Evolutionary conservation across 2,329 filamentous ascomycete genomes (phyloP).

Genomic region (Fusarium siculi): DNA sequence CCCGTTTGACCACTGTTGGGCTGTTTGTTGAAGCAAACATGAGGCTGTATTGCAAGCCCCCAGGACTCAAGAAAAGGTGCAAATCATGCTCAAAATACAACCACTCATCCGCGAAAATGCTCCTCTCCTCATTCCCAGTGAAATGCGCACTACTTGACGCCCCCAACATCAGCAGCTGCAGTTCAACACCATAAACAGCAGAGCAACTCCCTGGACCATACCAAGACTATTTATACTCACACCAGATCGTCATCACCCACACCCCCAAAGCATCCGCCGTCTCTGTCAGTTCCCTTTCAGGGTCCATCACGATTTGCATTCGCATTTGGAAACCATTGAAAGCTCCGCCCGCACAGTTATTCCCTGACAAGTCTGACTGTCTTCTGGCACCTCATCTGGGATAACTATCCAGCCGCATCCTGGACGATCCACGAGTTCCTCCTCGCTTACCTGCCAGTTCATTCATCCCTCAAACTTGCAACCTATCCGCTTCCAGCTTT

Average conservation of each 20-base stretch:
- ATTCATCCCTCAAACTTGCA: neutral
- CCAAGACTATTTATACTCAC: constrained; percentile 27
- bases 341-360: constrained; percentile 2
- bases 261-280: constrained; percentile 3
- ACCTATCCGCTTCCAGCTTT: constrained; percentile 9
- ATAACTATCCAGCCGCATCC: constrained; percentile 33
- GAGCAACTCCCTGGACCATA: neutral
- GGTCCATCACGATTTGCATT: constrained; percentile 32
- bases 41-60: neutral
- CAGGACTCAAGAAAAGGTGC: neutral
- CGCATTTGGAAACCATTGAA: constrained; percentile 14
- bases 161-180: neutral
- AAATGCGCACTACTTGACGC: neutral
- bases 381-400: neutral
- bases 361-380: constrained; percentile 1
- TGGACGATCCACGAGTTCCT: neutral
- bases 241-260: constrained; percentile 1
- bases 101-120: neutral
- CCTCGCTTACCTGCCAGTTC: constrained; percentile 21
- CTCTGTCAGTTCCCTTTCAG: constrained; percentile 20
- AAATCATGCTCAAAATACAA: neutral
- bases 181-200: neutral
- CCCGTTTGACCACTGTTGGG: neutral
- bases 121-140: too few species aligned
- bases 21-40: constrained; percentile 4